These are phyloP conservation scores for Candolleomyces aberdarensis DNA, from an alignment of 768 basidiomycete genomes.

Conservation along the genomic window DNA sequence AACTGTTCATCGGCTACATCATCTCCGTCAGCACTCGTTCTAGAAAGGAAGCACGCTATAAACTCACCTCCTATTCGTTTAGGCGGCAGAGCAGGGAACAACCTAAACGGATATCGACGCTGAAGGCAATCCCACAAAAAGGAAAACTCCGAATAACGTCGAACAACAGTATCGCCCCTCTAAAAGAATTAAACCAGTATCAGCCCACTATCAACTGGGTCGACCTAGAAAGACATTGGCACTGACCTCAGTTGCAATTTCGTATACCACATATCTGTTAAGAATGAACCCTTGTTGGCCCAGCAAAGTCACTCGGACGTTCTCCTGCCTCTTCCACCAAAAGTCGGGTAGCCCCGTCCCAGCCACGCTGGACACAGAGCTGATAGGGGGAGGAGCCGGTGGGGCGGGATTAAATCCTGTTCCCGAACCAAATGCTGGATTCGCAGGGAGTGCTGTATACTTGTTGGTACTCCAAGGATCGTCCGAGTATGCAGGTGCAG, in stretches of 20 bases:
- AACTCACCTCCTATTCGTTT: slow-evolving; percentile 87
- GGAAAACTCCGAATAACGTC: slow-evolving; percentile 92
- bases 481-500: slow-evolving; percentile 54
- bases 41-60: background rate
- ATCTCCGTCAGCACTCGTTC: background rate
- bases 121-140: slow-evolving; percentile 86
- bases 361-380: slow-evolving; percentile 55
- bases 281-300: slow-evolving; percentile 93
- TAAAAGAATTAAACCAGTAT: slow-evolving; percentile 24
- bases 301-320: slow-evolving; percentile 63
- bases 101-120: slow-evolving; percentile 89
- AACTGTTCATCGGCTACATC: slow-evolving; percentile 79
- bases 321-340: slow-evolving; percentile 88
- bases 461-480: slow-evolving; percentile 63
- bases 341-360: slow-evolving; percentile 72
- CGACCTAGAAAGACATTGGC: background rate
- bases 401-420: background rate
- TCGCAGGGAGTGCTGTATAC: slow-evolving; percentile 18
- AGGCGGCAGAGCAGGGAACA: slow-evolving; percentile 84
- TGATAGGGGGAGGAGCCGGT: slow-evolving; percentile 29
- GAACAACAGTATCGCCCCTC: slow-evolving; percentile 65
- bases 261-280: slow-evolving; percentile 84
- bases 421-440: slow-evolving; percentile 1
- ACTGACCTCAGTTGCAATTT: slow-evolving; percentile 73
- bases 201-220: background rate